These are phyloP conservation scores for Herpetomonas tarakana DNA, from an alignment of 208 protist genomes.

Conservation along the genomic window DNA sequence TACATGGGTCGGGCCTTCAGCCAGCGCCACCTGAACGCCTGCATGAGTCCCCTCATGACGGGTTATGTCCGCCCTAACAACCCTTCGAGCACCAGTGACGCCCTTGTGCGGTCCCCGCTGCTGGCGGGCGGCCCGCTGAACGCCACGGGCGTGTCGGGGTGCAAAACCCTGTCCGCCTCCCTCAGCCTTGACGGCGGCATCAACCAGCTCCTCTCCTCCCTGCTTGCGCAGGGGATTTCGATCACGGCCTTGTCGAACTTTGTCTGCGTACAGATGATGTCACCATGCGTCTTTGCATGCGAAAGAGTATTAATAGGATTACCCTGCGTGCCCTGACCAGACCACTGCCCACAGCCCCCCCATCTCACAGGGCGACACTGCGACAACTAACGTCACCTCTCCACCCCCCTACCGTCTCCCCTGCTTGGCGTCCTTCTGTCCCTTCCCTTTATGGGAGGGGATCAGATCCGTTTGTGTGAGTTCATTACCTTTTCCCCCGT, in stretches of 20 bases:
- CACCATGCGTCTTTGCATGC: constrained; percentile 79
- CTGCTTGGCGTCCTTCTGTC: too few relatives aligned
- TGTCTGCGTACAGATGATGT: constrained; percentile 81
- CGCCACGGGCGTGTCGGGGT: constrained; percentile 13
- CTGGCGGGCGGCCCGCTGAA: constrained; percentile 25
- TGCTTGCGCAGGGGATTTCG: constrained; percentile 43
- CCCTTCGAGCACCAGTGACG: constrained; percentile 36
- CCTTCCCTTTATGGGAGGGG: too few relatives aligned
- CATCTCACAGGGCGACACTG: not conserved
- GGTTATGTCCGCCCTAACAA: constrained; percentile 74
- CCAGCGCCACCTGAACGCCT: constrained; percentile 77
- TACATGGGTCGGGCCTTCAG: constrained; percentile 86
- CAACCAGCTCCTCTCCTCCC: constrained; percentile 40
- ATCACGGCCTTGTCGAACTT: constrained; percentile 35
- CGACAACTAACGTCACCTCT: too few relatives aligned
- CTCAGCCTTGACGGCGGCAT: constrained; percentile 36
- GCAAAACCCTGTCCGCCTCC: constrained; percentile 12
- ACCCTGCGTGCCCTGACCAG: not conserved
- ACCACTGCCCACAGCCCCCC: not conserved
- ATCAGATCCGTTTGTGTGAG: too few relatives aligned
- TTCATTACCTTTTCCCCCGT: too few relatives aligned
- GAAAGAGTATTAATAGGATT: constrained; percentile 87
- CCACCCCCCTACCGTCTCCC: too few relatives aligned
- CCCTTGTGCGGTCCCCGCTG: constrained; percentile 41
- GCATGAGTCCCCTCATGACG: constrained; percentile 67